Evolutionary conservation across 2,329 filamentous ascomycete genomes (phyloP), one percentile per base, ranked within the genome.

Genomic region (Eutypella sp.): DNA sequence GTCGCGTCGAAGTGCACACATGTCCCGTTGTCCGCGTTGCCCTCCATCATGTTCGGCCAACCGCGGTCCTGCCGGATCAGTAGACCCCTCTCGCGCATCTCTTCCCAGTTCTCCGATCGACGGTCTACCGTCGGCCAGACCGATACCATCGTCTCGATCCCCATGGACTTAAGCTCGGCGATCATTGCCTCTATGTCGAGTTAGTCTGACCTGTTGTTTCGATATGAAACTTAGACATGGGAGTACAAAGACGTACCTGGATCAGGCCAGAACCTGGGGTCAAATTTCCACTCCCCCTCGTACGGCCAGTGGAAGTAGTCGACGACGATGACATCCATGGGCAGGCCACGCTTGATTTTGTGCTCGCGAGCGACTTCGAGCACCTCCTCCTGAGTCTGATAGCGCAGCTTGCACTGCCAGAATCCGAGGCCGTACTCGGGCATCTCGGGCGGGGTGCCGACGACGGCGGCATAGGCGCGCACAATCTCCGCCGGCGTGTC

Each of bases 251-350:
- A 57, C 65, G 54, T 52, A 73, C 73, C 71, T 22, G 80, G 81
- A 56, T 86, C 78, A 0, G 82, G 82, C 80, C 79, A 85, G 53
- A 77, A 85, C 1, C 69, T 70, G 0, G 72, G 65, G 54, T 87
- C 82, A 52, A 86, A 85, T 33, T 72, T 78, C 82, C 82, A 86
- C 45, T 86, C 82, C 5, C 83, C 82, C 57, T 86, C 81, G 7
- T 70, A 68, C 7, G 76, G 75, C 82, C 82, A 85, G 57, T 85
- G 82, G 58, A 85, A 85, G 59, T 80, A 85, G 54, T 85, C 82
- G 31, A 81, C 67, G 0, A 85, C 82, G n/a, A 85, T 84, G 2
- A 85, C 57, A 56, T 84, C 79, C 16, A 85, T 67, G 0, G 81
- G 81, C 15, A 85, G 58, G 0, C 75, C 57, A 1, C 79, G 66